Evolutionary conservation across 2,329 filamentous ascomycete genomes (phyloP), one percentile per base, ranked within the genome.

Genomic region (Colletotrichum coccodes): DNA sequence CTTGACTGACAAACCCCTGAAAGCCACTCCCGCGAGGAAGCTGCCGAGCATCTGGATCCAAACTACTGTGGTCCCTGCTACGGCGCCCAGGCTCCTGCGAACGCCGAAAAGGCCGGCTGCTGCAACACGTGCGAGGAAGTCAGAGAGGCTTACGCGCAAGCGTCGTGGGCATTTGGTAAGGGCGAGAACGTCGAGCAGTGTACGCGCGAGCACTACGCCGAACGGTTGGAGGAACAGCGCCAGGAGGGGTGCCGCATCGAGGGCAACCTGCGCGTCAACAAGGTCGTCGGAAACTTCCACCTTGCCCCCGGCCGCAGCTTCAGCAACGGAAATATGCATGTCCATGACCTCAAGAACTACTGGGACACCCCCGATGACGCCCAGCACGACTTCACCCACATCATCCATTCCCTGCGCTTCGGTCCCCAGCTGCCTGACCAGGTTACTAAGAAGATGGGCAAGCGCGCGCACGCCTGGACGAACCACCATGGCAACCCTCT

Each of bases 61-160:
- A 84, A 91, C 66, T 99, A 99, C 86, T 99, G 96, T 79, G 96
- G 96, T 74, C 89, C 90, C 76, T 99, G 96, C 83, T 98, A 97
- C 79, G 95, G 96, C 72, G 95, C 95, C 2, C 86, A 87, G 1
- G 77, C 94, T 2, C 95, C 96, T 0, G 70, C 84, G 18, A 91
- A 87, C 71, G 94, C 90, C 21, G 77, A 84, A 71, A 98, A 98
- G 82, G 68, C 89, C n/a, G 94, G 94, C 66, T 99, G 96, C 85
- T 99, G 96, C 82, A 97, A 96, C 80, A 98, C 94, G 50, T 99
- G 96, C 80, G 94, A 97, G 75, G 96, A 99, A 81, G 96, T 99
- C 36, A 90, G 95, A 75, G 94, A 98, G 77, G 96, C 96, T 4
- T 99, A 99, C 78, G 94, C 95, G 34, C 85, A 90, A 71, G 89